phyloP scores from a whole-genome alignment of 768 basidiomycete genomes.

The Mycena albidolilacea region DNA sequence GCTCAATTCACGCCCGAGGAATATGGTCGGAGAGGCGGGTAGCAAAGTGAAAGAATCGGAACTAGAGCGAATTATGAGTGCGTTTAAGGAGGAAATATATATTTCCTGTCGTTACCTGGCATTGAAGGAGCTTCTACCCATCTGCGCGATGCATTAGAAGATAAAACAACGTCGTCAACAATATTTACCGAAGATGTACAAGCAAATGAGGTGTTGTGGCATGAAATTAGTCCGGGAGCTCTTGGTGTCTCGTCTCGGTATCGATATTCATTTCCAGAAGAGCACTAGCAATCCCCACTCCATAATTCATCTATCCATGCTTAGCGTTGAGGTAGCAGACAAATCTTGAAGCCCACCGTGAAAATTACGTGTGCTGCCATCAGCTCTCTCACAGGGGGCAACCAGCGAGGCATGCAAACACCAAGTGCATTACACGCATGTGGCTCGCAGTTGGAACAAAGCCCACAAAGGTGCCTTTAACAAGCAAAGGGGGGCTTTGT shows the following conservation, averaged over 20 bases:
- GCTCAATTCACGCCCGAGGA: neutral
- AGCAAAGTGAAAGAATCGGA: neutral
- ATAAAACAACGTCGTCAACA: too few species aligned
- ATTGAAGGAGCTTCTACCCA: neutral
- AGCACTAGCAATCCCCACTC: neutral
- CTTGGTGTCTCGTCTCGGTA: conserved; percentile 13
- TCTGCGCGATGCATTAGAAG: too few species aligned
- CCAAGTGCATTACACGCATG: too few species aligned
- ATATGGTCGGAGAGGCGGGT: neutral
- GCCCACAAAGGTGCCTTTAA: too few species aligned
- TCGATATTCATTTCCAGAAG: neutral
- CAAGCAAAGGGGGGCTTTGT: too few species aligned
- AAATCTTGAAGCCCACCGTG: neutral
- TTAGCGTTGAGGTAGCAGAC: neutral
- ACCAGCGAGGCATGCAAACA: too few species aligned
- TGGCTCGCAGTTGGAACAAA: too few species aligned
- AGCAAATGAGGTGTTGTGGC: neutral
- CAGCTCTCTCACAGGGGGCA: too few species aligned
- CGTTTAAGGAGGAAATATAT: too few species aligned
- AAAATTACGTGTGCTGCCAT: neutral
- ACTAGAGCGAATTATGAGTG: neutral
- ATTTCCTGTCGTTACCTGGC: neutral
- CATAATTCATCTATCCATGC: conserved; percentile 6
- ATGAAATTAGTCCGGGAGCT: conserved; percentile 21
- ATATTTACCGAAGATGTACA: neutral